Conservation (phyloP, 2,329 filamentous ascomycete species). For the Chaetomiaceae sp. region DNA sequence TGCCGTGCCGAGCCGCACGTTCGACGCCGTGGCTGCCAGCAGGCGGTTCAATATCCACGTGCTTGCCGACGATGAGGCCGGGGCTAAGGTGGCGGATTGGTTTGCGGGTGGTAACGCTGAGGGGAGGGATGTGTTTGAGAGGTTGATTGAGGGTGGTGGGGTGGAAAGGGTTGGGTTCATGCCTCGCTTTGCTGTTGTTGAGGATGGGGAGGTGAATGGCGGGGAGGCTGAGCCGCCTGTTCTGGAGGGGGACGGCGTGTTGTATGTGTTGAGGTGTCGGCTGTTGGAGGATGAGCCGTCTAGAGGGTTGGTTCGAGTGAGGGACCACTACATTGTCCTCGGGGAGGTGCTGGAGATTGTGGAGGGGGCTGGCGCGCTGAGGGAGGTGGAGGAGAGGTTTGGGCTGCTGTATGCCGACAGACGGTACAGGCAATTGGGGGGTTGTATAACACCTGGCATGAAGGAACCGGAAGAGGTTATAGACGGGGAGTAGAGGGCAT, state of each 20-base stretch:
- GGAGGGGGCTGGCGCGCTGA: constrained; percentile 27
- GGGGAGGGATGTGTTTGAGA: constrained; percentile 36
- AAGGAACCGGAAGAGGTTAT: background rate
- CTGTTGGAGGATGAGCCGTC: constrained; percentile 35
- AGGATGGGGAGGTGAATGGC: background rate
- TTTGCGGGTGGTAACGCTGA: constrained; percentile 48
- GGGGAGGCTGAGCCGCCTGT: constrained; percentile 35
- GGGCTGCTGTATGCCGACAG: constrained; percentile 48
- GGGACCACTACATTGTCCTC: constrained; percentile 50
- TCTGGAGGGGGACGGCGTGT: constrained; percentile 48
- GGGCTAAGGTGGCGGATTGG: constrained; percentile 47
- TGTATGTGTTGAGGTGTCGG: constrained; percentile 44
- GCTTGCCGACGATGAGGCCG: constrained; percentile 43
- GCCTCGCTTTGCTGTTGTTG: background rate
- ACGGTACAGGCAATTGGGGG: constrained; percentile 47
- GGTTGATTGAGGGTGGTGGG: constrained; percentile 28
- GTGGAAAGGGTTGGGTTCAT: constrained; percentile 21
- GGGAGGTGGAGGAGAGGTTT: constrained; percentile 31
- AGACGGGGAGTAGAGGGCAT: background rate
- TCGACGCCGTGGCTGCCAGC: constrained; percentile 45
- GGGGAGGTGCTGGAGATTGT: constrained; percentile 48
- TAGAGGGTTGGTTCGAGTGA: constrained; percentile 42
- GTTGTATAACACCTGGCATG: constrained; percentile 45
- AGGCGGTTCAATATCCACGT: constrained; percentile 53
- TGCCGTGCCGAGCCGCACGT: constrained; percentile 50